Evolutionary conservation across 495 filamentous ascomycete genomes (phyloP).

Genomic region (Penicillium psychrofluorescens): DNA sequence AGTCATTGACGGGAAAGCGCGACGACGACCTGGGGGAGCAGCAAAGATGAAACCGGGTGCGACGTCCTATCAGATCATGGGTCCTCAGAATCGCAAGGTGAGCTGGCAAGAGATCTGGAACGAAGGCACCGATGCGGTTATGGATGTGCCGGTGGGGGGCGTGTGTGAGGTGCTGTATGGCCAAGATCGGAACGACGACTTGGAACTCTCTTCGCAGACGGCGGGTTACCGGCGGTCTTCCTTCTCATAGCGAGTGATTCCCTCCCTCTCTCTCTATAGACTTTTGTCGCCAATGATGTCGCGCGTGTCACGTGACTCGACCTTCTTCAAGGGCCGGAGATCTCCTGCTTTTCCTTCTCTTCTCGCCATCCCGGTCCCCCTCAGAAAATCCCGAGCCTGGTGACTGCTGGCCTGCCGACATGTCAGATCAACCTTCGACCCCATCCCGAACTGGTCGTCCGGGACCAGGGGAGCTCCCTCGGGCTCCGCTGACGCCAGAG

Average conservation of each 20-base stretch:
- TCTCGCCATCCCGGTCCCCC: background rate
- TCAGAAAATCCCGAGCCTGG: background rate
- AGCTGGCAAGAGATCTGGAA: slow-evolving; percentile 79
- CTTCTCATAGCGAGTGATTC: too few relatives aligned
- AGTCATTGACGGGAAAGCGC: slow-evolving; percentile 65
- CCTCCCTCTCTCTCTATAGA: too few relatives aligned
- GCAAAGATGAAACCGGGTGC: slow-evolving; percentile 40
- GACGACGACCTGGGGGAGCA: slow-evolving; percentile 40
- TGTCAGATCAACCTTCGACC: slow-evolving; percentile 42
- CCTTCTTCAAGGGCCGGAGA: background rate
- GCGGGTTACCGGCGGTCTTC: too few relatives aligned
- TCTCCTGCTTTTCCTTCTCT: background rate
- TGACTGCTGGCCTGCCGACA: slow-evolving; percentile 3
- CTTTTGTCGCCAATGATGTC: too few relatives aligned
- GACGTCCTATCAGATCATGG: slow-evolving; percentile 41
- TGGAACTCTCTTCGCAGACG: background rate
- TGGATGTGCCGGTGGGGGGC: slow-evolving; percentile 93
- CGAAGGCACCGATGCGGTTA: slow-evolving; percentile 90
- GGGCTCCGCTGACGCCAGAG: slow-evolving; percentile 63
- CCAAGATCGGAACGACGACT: slow-evolving; percentile 32
- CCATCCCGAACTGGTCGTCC: slow-evolving; percentile 41
- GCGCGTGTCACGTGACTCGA: background rate
- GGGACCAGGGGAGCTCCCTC: slow-evolving; percentile 31
- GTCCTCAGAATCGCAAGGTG: slow-evolving; percentile 42
- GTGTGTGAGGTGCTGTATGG: slow-evolving; percentile 82